Evolutionary conservation across 352 stramenopile genomes (phyloP).

Genomic region (Phytophthora sp.): DNA sequence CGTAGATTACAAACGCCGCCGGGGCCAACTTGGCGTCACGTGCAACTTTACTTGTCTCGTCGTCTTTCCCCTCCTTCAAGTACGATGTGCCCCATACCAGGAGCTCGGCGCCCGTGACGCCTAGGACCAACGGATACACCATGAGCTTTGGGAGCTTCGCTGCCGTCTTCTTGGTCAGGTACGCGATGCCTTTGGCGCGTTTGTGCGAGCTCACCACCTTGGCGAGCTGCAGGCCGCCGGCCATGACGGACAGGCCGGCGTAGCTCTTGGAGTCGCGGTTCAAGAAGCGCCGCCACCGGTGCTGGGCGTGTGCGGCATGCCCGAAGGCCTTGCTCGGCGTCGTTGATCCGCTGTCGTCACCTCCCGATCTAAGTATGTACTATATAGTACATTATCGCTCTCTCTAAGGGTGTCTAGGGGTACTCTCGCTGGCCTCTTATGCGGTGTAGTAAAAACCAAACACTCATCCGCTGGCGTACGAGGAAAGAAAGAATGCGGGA

Average conservation of each 20-base stretch:
- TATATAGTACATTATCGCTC: too few relatives aligned
- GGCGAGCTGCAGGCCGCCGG: conserved; percentile 31
- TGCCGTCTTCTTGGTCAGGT: conserved; percentile 32
- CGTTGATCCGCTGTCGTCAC: conserved; percentile 24
- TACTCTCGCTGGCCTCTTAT: too few relatives aligned
- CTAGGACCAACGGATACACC: conserved; percentile 38
- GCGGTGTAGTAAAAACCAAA: too few relatives aligned
- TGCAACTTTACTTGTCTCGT: conserved; percentile 16
- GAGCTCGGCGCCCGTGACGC: conserved; percentile 32
- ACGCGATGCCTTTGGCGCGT: conserved; percentile 32
- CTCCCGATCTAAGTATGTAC: too few relatives aligned
- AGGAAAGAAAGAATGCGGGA: too few relatives aligned
- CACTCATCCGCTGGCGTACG: too few relatives aligned
- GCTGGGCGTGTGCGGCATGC: conserved; percentile 30
- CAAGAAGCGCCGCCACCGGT: conserved; percentile 38
- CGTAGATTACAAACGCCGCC: conserved; percentile 35
- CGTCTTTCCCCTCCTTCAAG: conserved; percentile 22
- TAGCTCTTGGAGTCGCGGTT: conserved; percentile 38
- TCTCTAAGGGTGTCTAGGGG: too few relatives aligned
- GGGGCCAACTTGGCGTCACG: conserved; percentile 35
- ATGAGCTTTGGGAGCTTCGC: conserved; percentile 36
- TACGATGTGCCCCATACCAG: conserved; percentile 37
- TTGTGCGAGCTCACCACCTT: conserved; percentile 28
- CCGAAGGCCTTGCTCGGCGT: conserved; percentile 28
- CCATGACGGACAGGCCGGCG: conserved; percentile 34